These are phyloP conservation scores for Seminavis robusta DNA, from an alignment of 108 stramenopile genomes.

Conservation along the genomic window DNA sequence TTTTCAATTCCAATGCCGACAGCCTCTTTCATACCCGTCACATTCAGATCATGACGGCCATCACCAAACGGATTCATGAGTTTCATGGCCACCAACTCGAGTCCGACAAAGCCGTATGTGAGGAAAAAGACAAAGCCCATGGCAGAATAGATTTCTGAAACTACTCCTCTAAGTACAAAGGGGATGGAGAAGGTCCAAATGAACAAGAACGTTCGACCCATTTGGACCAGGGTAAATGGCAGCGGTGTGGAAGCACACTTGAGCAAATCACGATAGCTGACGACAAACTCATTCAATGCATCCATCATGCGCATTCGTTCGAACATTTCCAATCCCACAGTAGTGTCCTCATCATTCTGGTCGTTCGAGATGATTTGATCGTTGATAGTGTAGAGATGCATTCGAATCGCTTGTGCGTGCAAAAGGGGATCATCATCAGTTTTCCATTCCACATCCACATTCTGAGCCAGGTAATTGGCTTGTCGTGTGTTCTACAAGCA, in stretches of 20 bases:
- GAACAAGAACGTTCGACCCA: conserved; percentile 57
- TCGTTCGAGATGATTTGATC: too few relatives aligned
- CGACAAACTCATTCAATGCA: conserved; percentile 35
- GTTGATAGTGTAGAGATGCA: conserved; percentile 28
- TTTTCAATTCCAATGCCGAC: conserved; percentile 29
- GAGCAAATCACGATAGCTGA: conserved; percentile 23
- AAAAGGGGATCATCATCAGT: conserved; percentile 34
- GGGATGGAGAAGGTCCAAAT: conserved; percentile 48
- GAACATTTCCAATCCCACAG: conserved; percentile 23
- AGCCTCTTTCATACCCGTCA: conserved; percentile 37
- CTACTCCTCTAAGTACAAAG: conserved; percentile 25
- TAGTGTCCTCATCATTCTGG: not conserved
- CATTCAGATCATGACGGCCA: conserved; percentile 31
- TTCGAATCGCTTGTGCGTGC: conserved; percentile 38
- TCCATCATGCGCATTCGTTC: conserved; percentile 43
- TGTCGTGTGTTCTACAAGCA: too few relatives aligned
- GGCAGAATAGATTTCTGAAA: conserved; percentile 17
- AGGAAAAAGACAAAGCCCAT: conserved; percentile 48
- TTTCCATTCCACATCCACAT: not conserved
- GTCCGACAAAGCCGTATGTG: conserved; percentile 61
- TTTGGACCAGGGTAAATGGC: conserved; percentile 61
- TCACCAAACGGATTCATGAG: conserved; percentile 46
- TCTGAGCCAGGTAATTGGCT: conserved; percentile 23
- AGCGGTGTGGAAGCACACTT: conserved; percentile 42
- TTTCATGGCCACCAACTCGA: conserved; percentile 50